Conservation (phyloP, 1,284 basidiomycete species). For the Tremellales sp. region DNA sequence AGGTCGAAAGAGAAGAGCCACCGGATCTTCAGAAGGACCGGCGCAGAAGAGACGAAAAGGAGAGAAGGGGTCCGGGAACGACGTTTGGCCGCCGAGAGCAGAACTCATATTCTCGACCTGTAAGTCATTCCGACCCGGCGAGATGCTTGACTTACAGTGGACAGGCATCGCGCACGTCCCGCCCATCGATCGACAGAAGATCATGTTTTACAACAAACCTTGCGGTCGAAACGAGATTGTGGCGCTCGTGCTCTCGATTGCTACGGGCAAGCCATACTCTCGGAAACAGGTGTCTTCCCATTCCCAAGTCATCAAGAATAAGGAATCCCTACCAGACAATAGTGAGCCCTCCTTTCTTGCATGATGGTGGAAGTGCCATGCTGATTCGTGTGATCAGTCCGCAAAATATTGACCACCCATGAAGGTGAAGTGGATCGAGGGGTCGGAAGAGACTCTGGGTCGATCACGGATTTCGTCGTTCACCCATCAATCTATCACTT, state of each 20-base stretch:
- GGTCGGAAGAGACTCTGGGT: no score
- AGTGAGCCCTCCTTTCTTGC: no score
- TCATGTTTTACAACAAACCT: slow-evolving; percentile 52
- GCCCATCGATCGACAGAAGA: slow-evolving; percentile 40
- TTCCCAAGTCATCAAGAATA: slow-evolving; percentile 47
- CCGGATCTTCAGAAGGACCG: no score
- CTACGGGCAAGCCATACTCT: slow-evolving; percentile 45
- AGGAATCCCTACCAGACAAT: no score
- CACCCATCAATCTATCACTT: no score
- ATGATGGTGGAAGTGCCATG: no score
- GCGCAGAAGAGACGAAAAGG: not conserved
- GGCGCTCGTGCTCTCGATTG: slow-evolving; percentile 51
- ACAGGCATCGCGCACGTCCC: slow-evolving; percentile 26
- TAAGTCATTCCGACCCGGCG: slow-evolving; percentile 4
- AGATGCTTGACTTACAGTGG: no score
- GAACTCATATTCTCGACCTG: slow-evolving; percentile 10
- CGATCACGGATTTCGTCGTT: no score
- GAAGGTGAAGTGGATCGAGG: no score
- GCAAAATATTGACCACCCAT: no score
- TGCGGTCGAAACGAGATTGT: slow-evolving; percentile 56
- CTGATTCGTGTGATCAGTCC: no score
- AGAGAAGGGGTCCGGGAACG: not conserved
- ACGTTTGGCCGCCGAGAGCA: slow-evolving; percentile 5
- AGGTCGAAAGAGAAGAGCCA: no score
- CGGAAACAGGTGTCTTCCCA: slow-evolving; percentile 49